phyloP scores from a whole-genome alignment of 345 rosid genomes.

The Gossypium ekmanianum region DNA sequence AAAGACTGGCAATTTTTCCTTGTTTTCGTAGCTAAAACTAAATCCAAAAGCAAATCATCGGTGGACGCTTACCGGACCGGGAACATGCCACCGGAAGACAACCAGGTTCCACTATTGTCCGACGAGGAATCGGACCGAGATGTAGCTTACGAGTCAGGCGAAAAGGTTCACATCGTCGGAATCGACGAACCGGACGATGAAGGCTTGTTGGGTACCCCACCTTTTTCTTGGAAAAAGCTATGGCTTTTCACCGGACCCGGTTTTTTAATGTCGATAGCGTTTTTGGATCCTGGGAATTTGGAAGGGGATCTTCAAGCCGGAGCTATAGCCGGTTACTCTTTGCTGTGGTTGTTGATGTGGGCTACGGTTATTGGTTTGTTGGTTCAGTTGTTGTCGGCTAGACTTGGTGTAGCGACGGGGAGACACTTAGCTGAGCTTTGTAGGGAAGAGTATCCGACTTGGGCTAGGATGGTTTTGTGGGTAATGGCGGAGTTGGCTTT shows the following conservation, averaged over 20 bases:
- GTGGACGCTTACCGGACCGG: neutral
- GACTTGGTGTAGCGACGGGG: slow-evolving; percentile 95
- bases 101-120: slow-evolving; percentile 30
- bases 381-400: slow-evolving; percentile 80
- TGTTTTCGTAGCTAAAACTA: neutral
- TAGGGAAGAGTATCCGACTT: slow-evolving; percentile 80
- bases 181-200: slow-evolving; percentile 36
- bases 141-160: slow-evolving; percentile 57
- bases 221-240: slow-evolving; percentile 87
- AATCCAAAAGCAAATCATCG: neutral
- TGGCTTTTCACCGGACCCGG: slow-evolving; percentile 98
- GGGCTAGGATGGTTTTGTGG: slow-evolving; percentile 82
- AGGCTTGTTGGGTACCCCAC: slow-evolving; percentile 34
- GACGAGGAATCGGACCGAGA: slow-evolving; percentile 28
- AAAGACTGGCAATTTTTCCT: neutral
- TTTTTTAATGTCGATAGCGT: slow-evolving; percentile 88
- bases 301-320: slow-evolving; percentile 98
- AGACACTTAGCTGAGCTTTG: slow-evolving; percentile 92
- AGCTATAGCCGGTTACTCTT: slow-evolving; percentile 88
- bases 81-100: slow-evolving; percentile 24
- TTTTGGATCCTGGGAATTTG: slow-evolving; percentile 90
- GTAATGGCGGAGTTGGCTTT: slow-evolving; percentile 89
- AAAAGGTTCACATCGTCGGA: slow-evolving; percentile 63
- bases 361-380: slow-evolving; percentile 96
- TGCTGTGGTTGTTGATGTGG: slow-evolving; percentile 87